Evolutionary conservation across 352 stramenopile genomes (phyloP).

Genomic region (Pythium monospermum): DNA sequence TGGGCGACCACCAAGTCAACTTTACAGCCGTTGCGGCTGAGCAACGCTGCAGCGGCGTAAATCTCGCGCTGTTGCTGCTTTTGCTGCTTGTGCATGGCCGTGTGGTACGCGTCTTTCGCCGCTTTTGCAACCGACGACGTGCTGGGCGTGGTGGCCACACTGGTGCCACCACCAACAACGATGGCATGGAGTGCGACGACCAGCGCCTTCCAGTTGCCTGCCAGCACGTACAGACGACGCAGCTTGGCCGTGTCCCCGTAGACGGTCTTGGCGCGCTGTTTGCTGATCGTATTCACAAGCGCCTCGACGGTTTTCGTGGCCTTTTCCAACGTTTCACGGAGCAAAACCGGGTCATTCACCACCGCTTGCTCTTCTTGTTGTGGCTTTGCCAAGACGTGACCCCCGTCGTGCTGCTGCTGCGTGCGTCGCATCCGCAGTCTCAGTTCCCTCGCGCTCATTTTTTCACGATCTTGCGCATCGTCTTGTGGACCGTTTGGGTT

Average conservation of each 20-base stretch:
- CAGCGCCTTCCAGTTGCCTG: constrained; percentile 9
- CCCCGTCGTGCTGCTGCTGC: constrained; percentile 6
- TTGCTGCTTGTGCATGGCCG: constrained; percentile 25
- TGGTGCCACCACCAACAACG: constrained; percentile 22
- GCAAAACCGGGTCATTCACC: constrained; percentile 24
- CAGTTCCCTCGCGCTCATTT: constrained; percentile 36
- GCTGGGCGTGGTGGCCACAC: not conserved
- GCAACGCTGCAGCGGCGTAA: constrained; percentile 15
- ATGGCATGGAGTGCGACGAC: constrained; percentile 34
- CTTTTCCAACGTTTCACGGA: constrained; percentile 39
- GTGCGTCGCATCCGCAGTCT: constrained; percentile 31
- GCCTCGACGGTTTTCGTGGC: constrained; percentile 49
- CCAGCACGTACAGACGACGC: not conserved
- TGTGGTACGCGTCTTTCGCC: constrained; percentile 6
- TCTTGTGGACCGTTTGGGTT: no score
- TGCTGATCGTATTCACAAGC: constrained; percentile 35
- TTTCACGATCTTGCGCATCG: constrained; percentile 9
- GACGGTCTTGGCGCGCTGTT: constrained; percentile 19
- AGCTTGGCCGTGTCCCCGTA: constrained; percentile 9
- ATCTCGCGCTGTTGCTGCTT: constrained; percentile 16
- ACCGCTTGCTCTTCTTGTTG: not conserved
- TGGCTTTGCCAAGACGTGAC: constrained; percentile 26
- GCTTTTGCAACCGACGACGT: constrained; percentile 3
- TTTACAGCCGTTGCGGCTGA: constrained; percentile 49
- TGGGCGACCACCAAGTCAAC: constrained; percentile 60